A percentile compares a stretch with the other conserved stretches of the same genome.
These are phyloP conservation scores for Amanita muscaria DNA, from an alignment of 768 basidiomycete genomes.

Conservation along the genomic window DNA sequence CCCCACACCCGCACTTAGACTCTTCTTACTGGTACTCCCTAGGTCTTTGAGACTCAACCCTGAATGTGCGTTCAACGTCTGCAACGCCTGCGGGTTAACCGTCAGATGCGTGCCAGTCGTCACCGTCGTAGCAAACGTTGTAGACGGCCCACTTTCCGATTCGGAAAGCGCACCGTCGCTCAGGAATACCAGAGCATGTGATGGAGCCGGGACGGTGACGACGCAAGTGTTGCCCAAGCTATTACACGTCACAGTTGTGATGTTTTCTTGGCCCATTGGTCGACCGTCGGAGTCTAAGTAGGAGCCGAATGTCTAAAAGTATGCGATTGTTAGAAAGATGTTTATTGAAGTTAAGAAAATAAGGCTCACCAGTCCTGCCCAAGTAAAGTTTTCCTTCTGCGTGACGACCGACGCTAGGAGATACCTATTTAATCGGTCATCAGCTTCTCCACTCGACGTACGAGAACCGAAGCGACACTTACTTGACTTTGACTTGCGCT, in stretches of 20 bases:
- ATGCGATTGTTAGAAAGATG: neutral
- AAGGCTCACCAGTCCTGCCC: slow-evolving; percentile 61
- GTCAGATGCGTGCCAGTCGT: slow-evolving; percentile 44
- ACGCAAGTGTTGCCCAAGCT: slow-evolving; percentile 41
- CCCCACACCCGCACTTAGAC: slow-evolving; percentile 13
- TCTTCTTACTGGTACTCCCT: slow-evolving; percentile 27
- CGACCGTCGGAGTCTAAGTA: slow-evolving; percentile 62
- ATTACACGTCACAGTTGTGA: slow-evolving; percentile 57
- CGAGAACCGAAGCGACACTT: slow-evolving; percentile 19
- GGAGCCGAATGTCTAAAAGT: slow-evolving; percentile 47
- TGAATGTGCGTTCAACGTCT: slow-evolving; percentile 40
- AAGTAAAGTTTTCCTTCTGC: slow-evolving; percentile 58
- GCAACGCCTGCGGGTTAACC: slow-evolving; percentile 45
- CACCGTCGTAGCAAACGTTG: slow-evolving; percentile 50
- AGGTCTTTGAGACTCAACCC: slow-evolving; percentile 18
- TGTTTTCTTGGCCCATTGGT: slow-evolving; percentile 41
- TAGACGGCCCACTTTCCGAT: slow-evolving; percentile 20
- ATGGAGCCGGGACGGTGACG: slow-evolving; percentile 60
- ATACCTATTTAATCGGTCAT: too few relatives aligned
- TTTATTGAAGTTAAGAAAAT: neutral
- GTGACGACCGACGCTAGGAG: slow-evolving; percentile 46
- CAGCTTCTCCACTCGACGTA: too few relatives aligned
- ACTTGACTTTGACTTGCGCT: slow-evolving; percentile 43
- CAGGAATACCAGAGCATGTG: slow-evolving; percentile 70
- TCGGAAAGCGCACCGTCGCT: slow-evolving; percentile 28